Evolutionary conservation across 2,329 filamentous ascomycete species (phyloP), one percentile per base, ranked within the genome.

Genomic region (Pestalotiopsis sp.): DNA sequence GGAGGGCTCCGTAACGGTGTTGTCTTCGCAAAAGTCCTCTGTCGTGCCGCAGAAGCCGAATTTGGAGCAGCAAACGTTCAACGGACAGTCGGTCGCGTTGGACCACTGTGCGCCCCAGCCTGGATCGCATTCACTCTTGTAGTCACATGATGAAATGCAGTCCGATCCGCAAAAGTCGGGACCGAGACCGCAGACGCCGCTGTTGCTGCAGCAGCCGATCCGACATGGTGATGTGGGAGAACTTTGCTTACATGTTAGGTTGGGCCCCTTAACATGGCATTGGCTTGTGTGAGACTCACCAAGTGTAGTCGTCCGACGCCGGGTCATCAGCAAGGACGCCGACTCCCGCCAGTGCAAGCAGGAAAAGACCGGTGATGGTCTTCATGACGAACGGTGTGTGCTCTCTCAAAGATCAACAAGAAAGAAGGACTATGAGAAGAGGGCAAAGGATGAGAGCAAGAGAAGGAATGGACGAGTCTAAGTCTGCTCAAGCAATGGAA

Each of bases 21-120:
- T 65, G 55, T 59, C 63, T 39, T 52, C 49, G 66, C 71, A 71
- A 39, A 69, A 73, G 7, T 71, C 69, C 1, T 57, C 14, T 7
- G 68, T 71, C 2, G 62, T 66, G 64, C 72, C 72, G 65, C 76
- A 78, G 65, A 75, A 78, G 31, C 76, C 73, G 62, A 68, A 76
- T 45, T 72, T 49, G 57, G 69, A 72, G 59, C 75, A 77, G 70
- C 76, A 78, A 4, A 77, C 75, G 55, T 27, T 27, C n/a, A 59
- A 27, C 55, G 55, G 55, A 59, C 55, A 59, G 27, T 58, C 25
- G 55, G 39, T 45, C 12, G 39, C 39, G 39, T 45, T 45, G 39
- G 39, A 45, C 55, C 25, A 27, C 55, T 58, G n/a, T 25, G n/a
- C 55, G n/a, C 25, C 55, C 55, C 25, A 23, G 55, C 55, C 55